A percentile compares a stretch with the other conserved stretches of the same genome.
Conservation (phyloP, 371 early-diverging fungal genomes). For the Choanephora cucurbitarum region DNA sequence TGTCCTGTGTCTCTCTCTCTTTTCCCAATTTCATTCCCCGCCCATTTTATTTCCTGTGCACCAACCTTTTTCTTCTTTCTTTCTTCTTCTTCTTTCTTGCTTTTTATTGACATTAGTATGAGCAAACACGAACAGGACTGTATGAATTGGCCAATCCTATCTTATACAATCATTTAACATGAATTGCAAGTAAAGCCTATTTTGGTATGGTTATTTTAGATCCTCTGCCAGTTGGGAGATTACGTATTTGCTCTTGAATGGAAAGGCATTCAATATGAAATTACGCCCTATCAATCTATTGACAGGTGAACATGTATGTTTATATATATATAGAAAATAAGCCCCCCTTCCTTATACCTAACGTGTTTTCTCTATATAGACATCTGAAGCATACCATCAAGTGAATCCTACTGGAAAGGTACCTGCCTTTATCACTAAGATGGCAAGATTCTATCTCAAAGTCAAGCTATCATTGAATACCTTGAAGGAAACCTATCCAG, state of each 20-base stretch:
- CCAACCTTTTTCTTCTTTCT: too few relatives aligned
- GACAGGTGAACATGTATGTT: slow-evolving; percentile 75
- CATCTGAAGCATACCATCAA: slow-evolving; percentile 51
- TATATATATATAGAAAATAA: neutral
- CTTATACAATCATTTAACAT: too few relatives aligned
- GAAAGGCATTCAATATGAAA: slow-evolving; percentile 76
- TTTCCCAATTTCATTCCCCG: too few relatives aligned
- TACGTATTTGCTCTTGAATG: slow-evolving; percentile 72
- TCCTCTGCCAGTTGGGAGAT: slow-evolving; percentile 78
- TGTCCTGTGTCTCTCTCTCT: too few relatives aligned
- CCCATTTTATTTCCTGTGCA: too few relatives aligned
- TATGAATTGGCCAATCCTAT: too few relatives aligned
- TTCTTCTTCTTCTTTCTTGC: too few relatives aligned
- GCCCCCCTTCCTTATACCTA: neutral
- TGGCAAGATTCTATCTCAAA: slow-evolving; percentile 63
- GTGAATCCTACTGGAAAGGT: slow-evolving; percentile 73
- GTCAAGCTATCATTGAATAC: slow-evolving; percentile 85
- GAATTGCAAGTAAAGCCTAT: slow-evolving; percentile 33
- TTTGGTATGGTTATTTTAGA: slow-evolving; percentile 77
- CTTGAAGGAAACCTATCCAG: slow-evolving; percentile 80
- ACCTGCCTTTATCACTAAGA: slow-evolving; percentile 68
- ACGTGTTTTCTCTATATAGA: slow-evolving; percentile 24
- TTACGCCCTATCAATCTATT: slow-evolving; percentile 64
- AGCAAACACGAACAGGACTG: slow-evolving; percentile 16
- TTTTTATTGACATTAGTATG: slow-evolving; percentile 3